Evolutionary conservation across 345 rosid species (phyloP).

Genomic region (Lepidium sativum): DNA sequence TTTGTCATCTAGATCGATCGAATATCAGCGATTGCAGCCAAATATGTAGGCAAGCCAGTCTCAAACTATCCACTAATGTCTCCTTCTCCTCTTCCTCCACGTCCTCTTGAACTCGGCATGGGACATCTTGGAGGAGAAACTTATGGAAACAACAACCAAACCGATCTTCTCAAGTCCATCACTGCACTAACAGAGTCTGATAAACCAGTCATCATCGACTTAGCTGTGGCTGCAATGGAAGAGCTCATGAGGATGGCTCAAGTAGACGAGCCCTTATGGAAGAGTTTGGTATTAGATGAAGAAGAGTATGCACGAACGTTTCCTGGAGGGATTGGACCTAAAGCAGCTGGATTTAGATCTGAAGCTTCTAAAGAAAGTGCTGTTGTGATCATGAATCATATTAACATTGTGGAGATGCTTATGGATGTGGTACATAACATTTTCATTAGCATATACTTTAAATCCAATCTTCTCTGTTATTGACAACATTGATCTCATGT

Average conservation of each 20-base stretch:
- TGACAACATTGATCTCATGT: background rate
- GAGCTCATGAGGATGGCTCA: slow-evolving; percentile 82
- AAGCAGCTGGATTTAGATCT: slow-evolving; percentile 54
- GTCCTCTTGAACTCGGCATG: slow-evolving; percentile 65
- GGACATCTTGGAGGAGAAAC: slow-evolving; percentile 54
- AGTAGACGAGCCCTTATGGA: slow-evolving; percentile 81
- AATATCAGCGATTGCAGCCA: slow-evolving; percentile 85
- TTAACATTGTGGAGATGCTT: slow-evolving; percentile 79
- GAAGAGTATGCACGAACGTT: slow-evolving; percentile 65
- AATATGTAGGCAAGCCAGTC: slow-evolving; percentile 90
- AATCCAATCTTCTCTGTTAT: background rate
- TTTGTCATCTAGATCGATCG: slow-evolving; percentile 57
- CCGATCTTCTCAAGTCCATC: slow-evolving; percentile 59
- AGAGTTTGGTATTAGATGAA: slow-evolving; percentile 38
- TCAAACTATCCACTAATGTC: slow-evolving; percentile 69
- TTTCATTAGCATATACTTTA: background rate
- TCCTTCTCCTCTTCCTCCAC: slow-evolving; percentile 40
- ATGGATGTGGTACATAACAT: slow-evolving; percentile 61
- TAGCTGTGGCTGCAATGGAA: slow-evolving; percentile 92
- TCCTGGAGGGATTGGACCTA: slow-evolving; percentile 73
- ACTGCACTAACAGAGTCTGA: slow-evolving; percentile 60
- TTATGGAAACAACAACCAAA: slow-evolving; percentile 46
- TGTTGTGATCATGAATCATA: slow-evolving; percentile 82
- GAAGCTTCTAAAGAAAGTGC: slow-evolving; percentile 76
- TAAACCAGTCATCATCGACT: slow-evolving; percentile 71